Evolutionary conservation across 768 basidiomycete species (phyloP).

Genomic region (Tricholoma bakamatsutake): DNA sequence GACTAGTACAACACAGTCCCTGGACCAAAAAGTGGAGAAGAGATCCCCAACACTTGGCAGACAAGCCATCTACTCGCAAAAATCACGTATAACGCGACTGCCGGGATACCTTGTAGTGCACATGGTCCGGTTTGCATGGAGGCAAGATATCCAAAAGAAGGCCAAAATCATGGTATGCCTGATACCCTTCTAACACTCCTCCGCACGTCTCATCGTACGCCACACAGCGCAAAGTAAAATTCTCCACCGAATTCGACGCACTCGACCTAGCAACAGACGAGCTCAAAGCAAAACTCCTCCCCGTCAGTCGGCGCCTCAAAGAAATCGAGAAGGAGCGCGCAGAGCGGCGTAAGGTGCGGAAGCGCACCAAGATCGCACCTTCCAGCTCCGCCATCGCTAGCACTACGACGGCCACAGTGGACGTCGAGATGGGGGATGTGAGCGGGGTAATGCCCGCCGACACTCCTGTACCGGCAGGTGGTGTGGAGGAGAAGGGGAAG

Average conservation of each 20-base stretch:
- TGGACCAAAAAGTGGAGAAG: slow-evolving; percentile 88
- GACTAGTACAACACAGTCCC: slow-evolving; percentile 43
- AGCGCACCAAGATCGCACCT: slow-evolving; percentile 52
- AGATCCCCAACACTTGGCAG: slow-evolving; percentile 73
- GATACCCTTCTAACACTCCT: not conserved
- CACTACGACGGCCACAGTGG: slow-evolving; percentile 22
- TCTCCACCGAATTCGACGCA: slow-evolving; percentile 84
- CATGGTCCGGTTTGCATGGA: slow-evolving; percentile 96
- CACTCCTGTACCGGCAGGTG: slow-evolving; percentile 12
- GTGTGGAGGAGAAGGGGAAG: slow-evolving; percentile 21
- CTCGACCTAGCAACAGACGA: slow-evolving; percentile 78
- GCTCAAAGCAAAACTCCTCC: slow-evolving; percentile 62
- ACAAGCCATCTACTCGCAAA: slow-evolving; percentile 76
- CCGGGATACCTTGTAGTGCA: slow-evolving; percentile 86
- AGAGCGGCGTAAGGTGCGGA: slow-evolving; percentile 79
- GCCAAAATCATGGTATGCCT: slow-evolving; percentile 88
- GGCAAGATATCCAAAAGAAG: slow-evolving; percentile 84
- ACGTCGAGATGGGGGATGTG: slow-evolving; percentile 45
- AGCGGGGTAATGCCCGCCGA: slow-evolving; percentile 15
- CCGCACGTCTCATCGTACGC: not conserved
- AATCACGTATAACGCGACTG: slow-evolving; percentile 74
- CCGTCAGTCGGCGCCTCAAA: slow-evolving; percentile 66
- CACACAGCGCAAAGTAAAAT: slow-evolving; percentile 81
- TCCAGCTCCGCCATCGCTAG: slow-evolving; percentile 16
- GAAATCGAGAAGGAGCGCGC: slow-evolving; percentile 78